Conservation (phyloP, 169 alveolate genomes). For the Eimeria brunetti region DNA sequence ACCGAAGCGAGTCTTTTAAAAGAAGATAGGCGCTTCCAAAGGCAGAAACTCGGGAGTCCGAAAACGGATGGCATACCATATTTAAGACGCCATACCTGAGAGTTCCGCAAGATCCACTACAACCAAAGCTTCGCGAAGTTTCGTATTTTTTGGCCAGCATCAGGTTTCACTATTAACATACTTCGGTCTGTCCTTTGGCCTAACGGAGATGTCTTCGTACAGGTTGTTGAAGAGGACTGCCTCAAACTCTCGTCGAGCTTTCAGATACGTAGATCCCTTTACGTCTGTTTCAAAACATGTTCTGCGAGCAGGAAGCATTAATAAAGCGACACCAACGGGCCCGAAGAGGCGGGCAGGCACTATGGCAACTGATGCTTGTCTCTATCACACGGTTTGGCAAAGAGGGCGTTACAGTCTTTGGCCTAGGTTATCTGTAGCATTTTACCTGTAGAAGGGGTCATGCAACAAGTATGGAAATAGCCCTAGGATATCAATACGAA, state of each 20-base stretch:
- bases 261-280: slow-evolving; percentile 8
- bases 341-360: not conserved
- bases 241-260: slow-evolving; percentile 40
- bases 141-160: not conserved
- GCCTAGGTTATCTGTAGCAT: not conserved
- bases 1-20: slow-evolving; percentile 65
- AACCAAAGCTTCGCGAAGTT: not conserved
- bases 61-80: slow-evolving; percentile 67
- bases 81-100: slow-evolving; percentile 64
- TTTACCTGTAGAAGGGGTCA: slow-evolving; percentile 63
- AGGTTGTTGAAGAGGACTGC: slow-evolving; percentile 61
- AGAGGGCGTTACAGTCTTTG: not conserved
- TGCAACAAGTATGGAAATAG: slow-evolving; percentile 18
- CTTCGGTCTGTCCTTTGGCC: slow-evolving; percentile 58
- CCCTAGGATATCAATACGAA: slow-evolving; percentile 58
- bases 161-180: not conserved
- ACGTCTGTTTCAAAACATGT: slow-evolving; percentile 31
- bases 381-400: not conserved
- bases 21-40: slow-evolving; percentile 72
- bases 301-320: slow-evolving; percentile 4
- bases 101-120: not conserved
- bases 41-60: slow-evolving; percentile 61
- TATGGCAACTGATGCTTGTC: not conserved
- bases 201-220: slow-evolving; percentile 43
- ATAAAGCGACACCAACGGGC: not conserved